Conservation (phyloP, 2,329 filamentous ascomycete species). For the Pseudogymnoascus sp. region DNA sequence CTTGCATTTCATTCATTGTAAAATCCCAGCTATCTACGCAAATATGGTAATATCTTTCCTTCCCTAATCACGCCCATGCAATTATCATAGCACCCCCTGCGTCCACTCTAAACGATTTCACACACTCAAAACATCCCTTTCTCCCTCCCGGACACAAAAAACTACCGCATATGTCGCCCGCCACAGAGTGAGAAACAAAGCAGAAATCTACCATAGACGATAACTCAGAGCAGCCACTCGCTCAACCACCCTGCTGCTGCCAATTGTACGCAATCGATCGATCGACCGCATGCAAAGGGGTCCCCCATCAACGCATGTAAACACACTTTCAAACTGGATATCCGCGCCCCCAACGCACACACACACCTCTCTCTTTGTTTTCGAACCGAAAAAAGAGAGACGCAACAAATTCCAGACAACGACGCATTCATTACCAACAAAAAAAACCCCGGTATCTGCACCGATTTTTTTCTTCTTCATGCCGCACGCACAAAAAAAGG, state of each 20-base stretch:
- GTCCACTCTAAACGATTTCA: not conserved
- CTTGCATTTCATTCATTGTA: slow-evolving; percentile 1
- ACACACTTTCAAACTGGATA: not conserved
- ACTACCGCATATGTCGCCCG: not conserved
- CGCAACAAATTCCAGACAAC: not conserved
- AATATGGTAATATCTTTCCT: not conserved
- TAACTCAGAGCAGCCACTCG: not conserved
- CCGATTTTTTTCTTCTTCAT: not conserved
- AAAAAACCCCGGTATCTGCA: not conserved
- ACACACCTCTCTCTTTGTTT: not conserved
- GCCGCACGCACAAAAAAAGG: not conserved
- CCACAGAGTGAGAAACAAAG: not conserved
- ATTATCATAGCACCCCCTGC: not conserved
- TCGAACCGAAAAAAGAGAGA: not conserved
- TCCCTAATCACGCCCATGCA: not conserved
- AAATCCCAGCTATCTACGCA: not conserved
- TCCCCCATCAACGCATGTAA: not conserved
- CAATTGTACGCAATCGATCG: not conserved
- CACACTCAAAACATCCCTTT: not conserved
- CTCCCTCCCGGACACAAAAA: not conserved
- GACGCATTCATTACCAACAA: not conserved
- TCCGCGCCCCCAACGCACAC: not conserved
- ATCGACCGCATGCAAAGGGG: not conserved
- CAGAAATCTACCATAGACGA: not conserved
- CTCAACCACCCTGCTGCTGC: not conserved